phyloP scores from a whole-genome alignment of 345 rosid genomes.

The Boechera retrofracta region DNA sequence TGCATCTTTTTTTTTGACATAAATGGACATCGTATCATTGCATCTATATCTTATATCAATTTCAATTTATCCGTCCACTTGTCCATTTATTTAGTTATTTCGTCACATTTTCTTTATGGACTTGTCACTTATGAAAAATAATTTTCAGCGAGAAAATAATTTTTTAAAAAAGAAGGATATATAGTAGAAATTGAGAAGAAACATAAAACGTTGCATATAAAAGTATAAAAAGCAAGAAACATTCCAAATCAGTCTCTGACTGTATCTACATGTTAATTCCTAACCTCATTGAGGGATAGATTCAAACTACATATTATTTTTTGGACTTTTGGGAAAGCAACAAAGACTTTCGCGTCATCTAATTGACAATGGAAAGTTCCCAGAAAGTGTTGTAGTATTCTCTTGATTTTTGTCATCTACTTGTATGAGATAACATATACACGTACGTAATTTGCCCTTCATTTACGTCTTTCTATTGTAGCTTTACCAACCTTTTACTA shows the following conservation, averaged over 20 bases:
- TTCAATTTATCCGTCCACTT: background rate
- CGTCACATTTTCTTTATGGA: background rate
- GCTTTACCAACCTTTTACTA: conserved; percentile 10
- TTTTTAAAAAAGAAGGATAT: background rate
- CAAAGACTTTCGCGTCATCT: conserved; percentile 33
- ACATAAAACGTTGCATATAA: conserved; percentile 14
- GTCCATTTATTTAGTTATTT: background rate
- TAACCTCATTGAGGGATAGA: too few relatives aligned
- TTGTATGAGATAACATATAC: background rate
- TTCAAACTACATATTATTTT: background rate
- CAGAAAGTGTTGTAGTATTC: conserved; percentile 19
- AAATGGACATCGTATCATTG: background rate
- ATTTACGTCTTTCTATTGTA: conserved; percentile 13
- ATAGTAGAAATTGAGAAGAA: background rate
- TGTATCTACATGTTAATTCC: conserved; percentile 3
- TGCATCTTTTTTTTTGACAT: background rate
- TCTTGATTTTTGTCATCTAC: conserved; percentile 31
- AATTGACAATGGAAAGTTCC: conserved; percentile 45
- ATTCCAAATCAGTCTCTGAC: conserved; percentile 18
- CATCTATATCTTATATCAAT: background rate
- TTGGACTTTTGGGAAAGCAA: conserved; percentile 35
- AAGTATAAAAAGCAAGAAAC: conserved; percentile 16
- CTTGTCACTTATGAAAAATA: background rate
- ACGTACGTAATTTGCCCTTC: conserved; percentile 18
- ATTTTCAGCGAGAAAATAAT: background rate